Evolutionary conservation across 164 flowering plant species (phyloP), one percentile per base, ranked within the genome.

Genomic region (Aristolochia californica): DNA sequence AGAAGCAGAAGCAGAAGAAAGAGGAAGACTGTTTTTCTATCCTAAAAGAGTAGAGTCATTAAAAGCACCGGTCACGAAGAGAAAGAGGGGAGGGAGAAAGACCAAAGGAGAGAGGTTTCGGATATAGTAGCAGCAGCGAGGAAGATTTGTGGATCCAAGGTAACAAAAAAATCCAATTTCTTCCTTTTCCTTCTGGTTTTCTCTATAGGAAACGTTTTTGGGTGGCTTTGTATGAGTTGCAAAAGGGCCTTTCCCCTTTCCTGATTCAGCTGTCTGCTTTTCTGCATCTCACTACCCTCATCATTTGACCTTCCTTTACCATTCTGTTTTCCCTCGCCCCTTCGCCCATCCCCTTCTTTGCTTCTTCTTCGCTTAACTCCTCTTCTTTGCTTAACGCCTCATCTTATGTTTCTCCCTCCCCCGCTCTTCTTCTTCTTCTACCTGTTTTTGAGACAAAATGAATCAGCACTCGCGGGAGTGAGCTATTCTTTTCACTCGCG

Each of bases 91-190:
- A 45, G 48, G 5, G 20, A 14, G 48, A 18, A 28, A 28, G 34
- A 28, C 34, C 12, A 12, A 18, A 45, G 12, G 48, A 4, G 48
- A 45, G 48, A 18, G 48, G 16, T 45, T 45, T 45, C 12, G 48
- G 48, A 15, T 14, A 45, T 14, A 2, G 48, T 45, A 17, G 50
- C 20, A 8, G 22, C 18, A 47, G 13, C 50, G 50, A 47, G 40
- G 58, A n/a, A 55, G 58, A 55, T 55, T 55, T 34, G 11, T 28
- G 17, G 58, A 55, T 55, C 58, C 58, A 12, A 55, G 58, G 50
- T 20, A 17, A 47, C 18, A 47, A 4, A 47, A 17, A 47, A 17
- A 47, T 4, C 12, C n/a, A 13, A 14, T 15, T 43, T 1, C 23
- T 55, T 22, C 13, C n/a, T 55, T 43, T 55, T 15, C 5, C 16